A percentile compares a stretch with the other conserved stretches of the same genome.
These are phyloP conservation scores for Isatis tinctoria DNA, from an alignment of 345 rosid species.

Conservation along the genomic window DNA sequence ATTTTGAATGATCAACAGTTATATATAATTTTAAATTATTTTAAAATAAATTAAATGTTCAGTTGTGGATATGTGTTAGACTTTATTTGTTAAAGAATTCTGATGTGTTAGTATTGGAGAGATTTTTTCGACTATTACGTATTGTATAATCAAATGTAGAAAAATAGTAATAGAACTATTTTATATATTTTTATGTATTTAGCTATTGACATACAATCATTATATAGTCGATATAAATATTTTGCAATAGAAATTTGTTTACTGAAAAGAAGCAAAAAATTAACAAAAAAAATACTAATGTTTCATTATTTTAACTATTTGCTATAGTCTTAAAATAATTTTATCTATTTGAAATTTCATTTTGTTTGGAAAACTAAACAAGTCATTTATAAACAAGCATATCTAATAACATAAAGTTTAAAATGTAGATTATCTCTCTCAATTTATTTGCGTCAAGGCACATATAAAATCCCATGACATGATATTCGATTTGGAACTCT, in stretches of 20 bases:
- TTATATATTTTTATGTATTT: background rate
- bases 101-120: too few relatives aligned
- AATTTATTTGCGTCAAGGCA: conserved; percentile 29
- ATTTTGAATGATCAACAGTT: too few relatives aligned
- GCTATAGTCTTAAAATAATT: background rate
- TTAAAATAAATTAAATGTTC: too few relatives aligned
- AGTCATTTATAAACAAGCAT: background rate
- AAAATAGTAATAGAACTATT: background rate
- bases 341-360: background rate
- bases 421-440: background rate
- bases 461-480: conserved; percentile 7
- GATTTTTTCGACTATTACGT: too few relatives aligned
- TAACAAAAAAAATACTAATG: background rate
- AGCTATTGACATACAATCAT: background rate
- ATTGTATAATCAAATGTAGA: background rate
- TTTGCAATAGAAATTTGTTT: background rate
- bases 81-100: too few relatives aligned
- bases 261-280: too few relatives aligned
- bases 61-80: too few relatives aligned
- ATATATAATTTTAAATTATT: too few relatives aligned
- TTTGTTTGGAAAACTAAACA: background rate
- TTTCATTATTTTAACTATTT: background rate
- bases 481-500: conserved; percentile 4
- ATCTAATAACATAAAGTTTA: background rate
- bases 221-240: background rate